Percentiles rank a stretch among this genome's conserved stretches.
phyloP scores from a whole-genome alignment of 1,284 basidiomycete species.

The Exsudoporus floridanus region DNA sequence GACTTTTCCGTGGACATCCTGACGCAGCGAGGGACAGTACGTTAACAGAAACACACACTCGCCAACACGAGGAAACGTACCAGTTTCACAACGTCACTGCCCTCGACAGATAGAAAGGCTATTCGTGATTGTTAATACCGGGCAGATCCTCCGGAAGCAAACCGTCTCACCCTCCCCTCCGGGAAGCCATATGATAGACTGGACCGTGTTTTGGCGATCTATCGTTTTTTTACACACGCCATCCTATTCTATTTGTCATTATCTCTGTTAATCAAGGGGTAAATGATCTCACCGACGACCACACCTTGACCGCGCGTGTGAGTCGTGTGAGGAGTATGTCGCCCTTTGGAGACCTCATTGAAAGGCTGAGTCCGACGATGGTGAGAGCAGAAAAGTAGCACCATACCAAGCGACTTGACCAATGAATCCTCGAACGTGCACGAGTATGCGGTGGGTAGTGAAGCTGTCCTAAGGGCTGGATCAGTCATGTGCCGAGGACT shows the following conservation, averaged over 20 bases:
- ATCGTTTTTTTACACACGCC: conserved; percentile 73
- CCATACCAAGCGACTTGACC: conserved; percentile 74
- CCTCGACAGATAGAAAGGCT: conserved; percentile 62
- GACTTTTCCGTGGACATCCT: conserved; percentile 60
- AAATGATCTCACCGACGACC: conserved; percentile 58
- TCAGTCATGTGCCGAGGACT: conserved; percentile 16
- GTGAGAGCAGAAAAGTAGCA: not conserved
- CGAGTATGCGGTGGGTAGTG: conserved; percentile 60
- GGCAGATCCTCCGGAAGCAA: conserved; percentile 10
- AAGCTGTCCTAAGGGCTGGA: conserved; percentile 49
- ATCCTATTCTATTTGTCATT: conserved; percentile 44
- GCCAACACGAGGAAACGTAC: conserved; percentile 30
- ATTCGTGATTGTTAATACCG: conserved; percentile 15
- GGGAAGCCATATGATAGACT: conserved; percentile 73
- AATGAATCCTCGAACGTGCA: conserved; percentile 73
- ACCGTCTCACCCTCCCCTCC: conserved; percentile 54
- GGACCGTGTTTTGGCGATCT: conserved; percentile 57
- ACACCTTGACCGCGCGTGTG: conserved; percentile 69
- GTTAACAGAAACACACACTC: conserved; percentile 14
- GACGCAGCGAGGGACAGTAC: conserved; percentile 8
- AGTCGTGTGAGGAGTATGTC: conserved; percentile 64
- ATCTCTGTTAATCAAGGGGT: conserved; percentile 4
- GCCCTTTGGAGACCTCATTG: conserved; percentile 64
- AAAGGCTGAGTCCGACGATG: conserved; percentile 6
- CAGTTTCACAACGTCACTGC: conserved; percentile 49